Conservation (phyloP, 768 basidiomycete genomes). For the Lactarius deliciosus region DNA sequence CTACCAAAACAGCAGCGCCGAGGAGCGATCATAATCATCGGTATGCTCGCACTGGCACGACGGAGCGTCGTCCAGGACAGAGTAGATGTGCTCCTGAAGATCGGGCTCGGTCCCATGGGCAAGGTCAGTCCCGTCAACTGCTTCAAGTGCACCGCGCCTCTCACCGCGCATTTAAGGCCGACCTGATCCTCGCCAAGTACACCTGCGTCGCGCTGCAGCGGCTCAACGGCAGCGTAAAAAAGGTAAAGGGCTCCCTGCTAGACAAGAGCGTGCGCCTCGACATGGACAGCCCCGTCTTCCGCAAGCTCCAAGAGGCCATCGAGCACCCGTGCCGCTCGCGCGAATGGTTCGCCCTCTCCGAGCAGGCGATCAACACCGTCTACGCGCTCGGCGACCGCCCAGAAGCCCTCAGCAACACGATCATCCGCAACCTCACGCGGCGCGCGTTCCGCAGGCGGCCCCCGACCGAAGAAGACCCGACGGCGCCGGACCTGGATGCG, state of each 20-base stretch:
- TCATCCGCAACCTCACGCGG: conserved; percentile 80
- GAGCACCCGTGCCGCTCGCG: conserved; percentile 77
- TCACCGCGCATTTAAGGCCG: conserved; percentile 44
- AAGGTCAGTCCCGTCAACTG: conserved; percentile 50
- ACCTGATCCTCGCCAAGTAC: conserved; percentile 87
- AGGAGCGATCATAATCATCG: conserved; percentile 94
- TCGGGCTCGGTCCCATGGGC: conserved; percentile 82
- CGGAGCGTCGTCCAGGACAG: conserved; percentile 75
- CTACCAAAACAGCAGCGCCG: conserved; percentile 85
- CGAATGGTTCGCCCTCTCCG: conserved; percentile 97
- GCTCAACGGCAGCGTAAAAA: conserved; percentile 92
- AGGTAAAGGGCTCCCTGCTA: conserved; percentile 91
- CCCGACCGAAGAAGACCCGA: conserved; percentile 21
- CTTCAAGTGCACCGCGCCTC: background rate
- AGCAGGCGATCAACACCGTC: conserved; percentile 95
- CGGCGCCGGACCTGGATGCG: conserved; percentile 40
- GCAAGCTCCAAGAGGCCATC: conserved; percentile 76
- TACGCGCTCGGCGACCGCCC: conserved; percentile 95
- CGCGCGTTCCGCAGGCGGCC: conserved; percentile 53
- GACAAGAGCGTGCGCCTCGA: conserved; percentile 84
- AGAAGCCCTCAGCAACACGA: conserved; percentile 72
- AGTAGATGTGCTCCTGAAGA: conserved; percentile 79
- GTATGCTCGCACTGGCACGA: conserved; percentile 91
- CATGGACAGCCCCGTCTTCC: conserved; percentile 87
- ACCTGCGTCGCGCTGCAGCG: conserved; percentile 93